Percentiles rank a stretch among this genome's conserved stretches.
Conservation (phyloP, 1,139 yeast genomes). For the Tardiomyces depauwii region DNA sequence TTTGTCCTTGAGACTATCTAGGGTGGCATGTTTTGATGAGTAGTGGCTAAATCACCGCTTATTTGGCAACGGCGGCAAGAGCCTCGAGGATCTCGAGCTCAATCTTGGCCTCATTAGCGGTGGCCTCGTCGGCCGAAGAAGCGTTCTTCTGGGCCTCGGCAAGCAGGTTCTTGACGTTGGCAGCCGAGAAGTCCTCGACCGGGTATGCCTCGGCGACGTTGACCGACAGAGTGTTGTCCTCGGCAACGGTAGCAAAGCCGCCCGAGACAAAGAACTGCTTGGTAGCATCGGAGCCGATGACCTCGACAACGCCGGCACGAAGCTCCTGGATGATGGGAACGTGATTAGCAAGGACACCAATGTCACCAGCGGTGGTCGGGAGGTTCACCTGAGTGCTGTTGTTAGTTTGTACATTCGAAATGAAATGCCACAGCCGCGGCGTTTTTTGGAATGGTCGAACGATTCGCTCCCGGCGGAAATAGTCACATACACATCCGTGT, state of each 20-base stretch:
- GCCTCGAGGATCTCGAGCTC: conserved; percentile 96
- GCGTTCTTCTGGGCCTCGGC: conserved; percentile 95
- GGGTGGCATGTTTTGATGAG: not conserved
- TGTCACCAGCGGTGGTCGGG: conserved; percentile 92
- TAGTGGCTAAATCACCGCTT: conserved; percentile 12
- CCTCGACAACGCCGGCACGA: conserved; percentile 91
- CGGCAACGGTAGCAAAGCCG: conserved; percentile 95
- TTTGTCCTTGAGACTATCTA: not conserved
- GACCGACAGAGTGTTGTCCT: conserved; percentile 83
- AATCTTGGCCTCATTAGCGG: conserved; percentile 90
- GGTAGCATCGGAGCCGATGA: conserved; percentile 64
- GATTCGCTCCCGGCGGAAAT: conserved; percentile 1
- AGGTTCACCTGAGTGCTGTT: conserved; percentile 78
- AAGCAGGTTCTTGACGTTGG: conserved; percentile 68
- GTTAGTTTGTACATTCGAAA: not conserved
- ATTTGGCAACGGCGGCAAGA: conserved; percentile 79
- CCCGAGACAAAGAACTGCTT: conserved; percentile 88
- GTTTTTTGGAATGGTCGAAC: no score
- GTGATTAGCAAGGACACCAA: conserved; percentile 97
- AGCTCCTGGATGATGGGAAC: conserved; percentile 97
- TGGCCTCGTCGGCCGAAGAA: conserved; percentile 67
- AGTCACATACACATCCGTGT: conserved; percentile 33
- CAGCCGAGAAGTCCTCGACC: conserved; percentile 76
- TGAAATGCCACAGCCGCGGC: conserved; percentile 2
- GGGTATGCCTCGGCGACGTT: conserved; percentile 95